Percentiles rank a stretch among this genome's conserved stretches.
Evolutionary conservation across 768 basidiomycete species (phyloP).

Genomic region (Tephrocybe sp.): DNA sequence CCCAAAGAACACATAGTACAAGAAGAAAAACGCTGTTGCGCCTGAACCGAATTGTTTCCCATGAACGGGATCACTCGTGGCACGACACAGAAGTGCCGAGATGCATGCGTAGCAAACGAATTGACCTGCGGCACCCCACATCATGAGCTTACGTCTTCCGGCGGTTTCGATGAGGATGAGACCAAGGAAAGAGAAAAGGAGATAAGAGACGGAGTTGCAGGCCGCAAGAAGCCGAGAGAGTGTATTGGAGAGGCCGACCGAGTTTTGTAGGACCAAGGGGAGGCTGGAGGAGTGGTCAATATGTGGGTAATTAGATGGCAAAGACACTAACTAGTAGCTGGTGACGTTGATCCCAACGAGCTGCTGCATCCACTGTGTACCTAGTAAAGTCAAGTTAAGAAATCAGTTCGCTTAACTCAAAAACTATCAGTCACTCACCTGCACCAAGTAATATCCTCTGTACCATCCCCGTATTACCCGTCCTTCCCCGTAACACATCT

Average conservation of each 20-base stretch:
- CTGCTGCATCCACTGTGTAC: slow-evolving; percentile 53
- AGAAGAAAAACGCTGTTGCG: slow-evolving; percentile 47
- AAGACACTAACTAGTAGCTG: slow-evolving; percentile 41
- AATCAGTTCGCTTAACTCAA: not conserved
- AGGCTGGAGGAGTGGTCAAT: slow-evolving; percentile 24
- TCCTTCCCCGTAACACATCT: slow-evolving; percentile 37
- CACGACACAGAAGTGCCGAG: slow-evolving; percentile 36
- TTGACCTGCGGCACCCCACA: slow-evolving; percentile 52
- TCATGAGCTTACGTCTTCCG: slow-evolving; percentile 48
- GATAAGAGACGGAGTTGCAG: slow-evolving; percentile 50
- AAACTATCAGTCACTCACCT: slow-evolving; percentile 22
- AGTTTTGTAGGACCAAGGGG: slow-evolving; percentile 47
- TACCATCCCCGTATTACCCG: slow-evolving; percentile 45
- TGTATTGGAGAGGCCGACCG: slow-evolving; percentile 48
- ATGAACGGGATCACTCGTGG: slow-evolving; percentile 23
- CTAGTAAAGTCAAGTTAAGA: slow-evolving; percentile 19
- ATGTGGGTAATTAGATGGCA: not conserved
- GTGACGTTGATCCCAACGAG: slow-evolving; percentile 51
- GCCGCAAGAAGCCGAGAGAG: slow-evolving; percentile 46
- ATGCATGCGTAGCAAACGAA: slow-evolving; percentile 45
- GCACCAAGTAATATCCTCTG: slow-evolving; percentile 39
- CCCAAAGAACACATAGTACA: slow-evolving; percentile 50
- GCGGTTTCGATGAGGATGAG: slow-evolving; percentile 45
- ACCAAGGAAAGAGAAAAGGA: slow-evolving; percentile 44
- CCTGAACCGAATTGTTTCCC: slow-evolving; percentile 37